These are phyloP conservation scores for Rhizopus delemar DNA, from an alignment of 371 early-diverging fungal genomes.

Conservation along the genomic window DNA sequence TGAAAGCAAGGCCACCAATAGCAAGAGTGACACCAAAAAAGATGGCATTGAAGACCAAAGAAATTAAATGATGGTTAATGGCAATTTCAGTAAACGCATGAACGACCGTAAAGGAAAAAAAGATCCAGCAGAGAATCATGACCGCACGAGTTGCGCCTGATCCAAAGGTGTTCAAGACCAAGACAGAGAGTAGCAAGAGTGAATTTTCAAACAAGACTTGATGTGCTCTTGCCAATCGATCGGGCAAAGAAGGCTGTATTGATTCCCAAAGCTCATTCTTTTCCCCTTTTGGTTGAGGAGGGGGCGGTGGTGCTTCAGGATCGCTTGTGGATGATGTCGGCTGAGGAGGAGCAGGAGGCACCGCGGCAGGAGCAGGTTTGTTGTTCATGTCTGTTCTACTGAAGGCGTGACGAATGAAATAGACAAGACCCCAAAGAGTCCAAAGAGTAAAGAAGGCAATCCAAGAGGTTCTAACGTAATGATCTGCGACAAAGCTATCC, in stretches of 20 bases:
- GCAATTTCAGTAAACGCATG: constrained; percentile 22
- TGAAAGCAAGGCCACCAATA: constrained; percentile 31
- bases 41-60: constrained; percentile 18
- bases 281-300: constrained; percentile 11
- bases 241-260: constrained; percentile 5
- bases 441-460: constrained; percentile 41
- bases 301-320: constrained; percentile 28
- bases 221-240: constrained; percentile 25
- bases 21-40: constrained; percentile 28
- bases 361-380: neutral
- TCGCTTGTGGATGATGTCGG: constrained; percentile 12
- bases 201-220: constrained; percentile 40
- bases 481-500: neutral
- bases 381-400: constrained; percentile 10
- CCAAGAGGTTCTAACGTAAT: constrained; percentile 24
- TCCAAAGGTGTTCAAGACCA: constrained; percentile 34
- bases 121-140: constrained; percentile 37
- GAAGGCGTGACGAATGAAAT: constrained; percentile 26
- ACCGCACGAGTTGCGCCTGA: constrained; percentile 29
- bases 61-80: constrained; percentile 17
- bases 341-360: neutral
- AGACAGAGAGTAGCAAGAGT: constrained; percentile 34
- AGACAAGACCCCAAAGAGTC: constrained; percentile 35
- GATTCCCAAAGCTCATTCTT: constrained; percentile 5
- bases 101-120: constrained; percentile 24